Percentiles rank a stretch among this genome's conserved stretches.
Conservation (phyloP, 2,329 filamentous ascomycete species). For the Ceratocystiopsis minuta region DNA sequence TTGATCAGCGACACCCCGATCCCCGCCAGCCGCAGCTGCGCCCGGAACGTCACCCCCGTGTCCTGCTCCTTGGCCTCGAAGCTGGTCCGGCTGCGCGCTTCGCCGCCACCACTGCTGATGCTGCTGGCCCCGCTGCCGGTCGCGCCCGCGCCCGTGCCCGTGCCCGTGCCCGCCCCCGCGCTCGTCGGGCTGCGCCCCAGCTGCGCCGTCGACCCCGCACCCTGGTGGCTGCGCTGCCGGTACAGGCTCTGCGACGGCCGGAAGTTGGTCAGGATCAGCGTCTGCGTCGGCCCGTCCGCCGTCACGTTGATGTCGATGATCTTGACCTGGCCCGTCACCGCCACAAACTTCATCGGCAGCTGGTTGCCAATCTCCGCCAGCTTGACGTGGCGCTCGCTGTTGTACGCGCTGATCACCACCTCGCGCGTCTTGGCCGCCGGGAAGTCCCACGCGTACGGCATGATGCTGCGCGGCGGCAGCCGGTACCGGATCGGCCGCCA, state of each 20-base stretch:
- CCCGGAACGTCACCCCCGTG: slow-evolving; percentile 73
- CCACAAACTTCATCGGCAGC: slow-evolving; percentile 77
- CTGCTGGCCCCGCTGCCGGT: background rate
- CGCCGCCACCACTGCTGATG: background rate
- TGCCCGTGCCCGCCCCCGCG: too few relatives aligned
- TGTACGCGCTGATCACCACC: slow-evolving; percentile 61
- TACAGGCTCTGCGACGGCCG: slow-evolving; percentile 87
- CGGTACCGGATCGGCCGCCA: slow-evolving; percentile 90
- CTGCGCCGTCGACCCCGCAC: background rate
- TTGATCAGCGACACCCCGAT: slow-evolving; percentile 91
- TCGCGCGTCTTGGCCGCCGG: slow-evolving; percentile 94
- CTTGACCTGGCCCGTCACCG: slow-evolving; percentile 51
- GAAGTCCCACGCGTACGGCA: slow-evolving; percentile 99
- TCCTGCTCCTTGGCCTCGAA: slow-evolving; percentile 93
- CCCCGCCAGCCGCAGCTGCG: slow-evolving; percentile 73
- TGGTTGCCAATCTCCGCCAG: slow-evolving; percentile 92
- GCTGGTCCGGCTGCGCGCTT: slow-evolving; percentile 29
- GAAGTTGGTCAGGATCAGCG: slow-evolving; percentile 84
- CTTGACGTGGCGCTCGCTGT: slow-evolving; percentile 79
- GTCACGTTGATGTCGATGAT: slow-evolving; percentile 95
- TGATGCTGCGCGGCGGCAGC: slow-evolving; percentile 83
- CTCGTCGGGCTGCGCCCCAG: too few relatives aligned
- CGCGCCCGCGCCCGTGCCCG: background rate
- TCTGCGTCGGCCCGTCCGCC: slow-evolving; percentile 89
- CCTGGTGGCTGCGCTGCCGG: slow-evolving; percentile 22